phyloP scores from a whole-genome alignment of 1,139 yeast species.

The Pichia sp. region DNA sequence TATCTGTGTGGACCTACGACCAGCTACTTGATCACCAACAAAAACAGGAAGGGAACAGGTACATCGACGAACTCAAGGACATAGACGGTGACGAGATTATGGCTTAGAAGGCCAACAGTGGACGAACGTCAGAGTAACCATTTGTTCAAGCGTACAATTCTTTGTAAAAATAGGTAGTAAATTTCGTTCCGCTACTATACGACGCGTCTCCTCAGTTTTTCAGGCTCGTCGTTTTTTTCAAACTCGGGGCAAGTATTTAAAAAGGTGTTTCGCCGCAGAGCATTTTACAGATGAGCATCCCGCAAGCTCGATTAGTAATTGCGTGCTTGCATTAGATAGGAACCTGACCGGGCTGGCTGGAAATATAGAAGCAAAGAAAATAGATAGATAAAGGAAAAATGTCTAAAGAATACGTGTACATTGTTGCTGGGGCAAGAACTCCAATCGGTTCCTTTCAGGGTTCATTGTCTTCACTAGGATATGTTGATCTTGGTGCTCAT shows the following conservation, averaged over 20 bases:
- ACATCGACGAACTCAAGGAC: conserved; percentile 9
- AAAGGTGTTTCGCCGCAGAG: background rate
- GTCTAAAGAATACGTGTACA: conserved; percentile 58
- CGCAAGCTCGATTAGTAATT: background rate
- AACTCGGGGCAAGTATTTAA: background rate
- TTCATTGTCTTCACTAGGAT: conserved; percentile 62
- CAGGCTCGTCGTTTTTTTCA: background rate
- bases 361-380: background rate
- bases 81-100: conserved; percentile 11
- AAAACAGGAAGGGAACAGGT: conserved; percentile 35
- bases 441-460: conserved; percentile 96
- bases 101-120: background rate
- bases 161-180: background rate
- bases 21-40: conserved; percentile 63
- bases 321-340: no score
- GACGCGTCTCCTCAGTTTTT: background rate
- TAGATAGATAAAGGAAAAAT: conserved; percentile 12
- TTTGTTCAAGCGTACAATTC: background rate
- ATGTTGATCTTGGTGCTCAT: conserved; percentile 83
- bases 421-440: conserved; percentile 88
- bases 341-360: no score
- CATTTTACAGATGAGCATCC: background rate
- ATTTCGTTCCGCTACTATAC: background rate
- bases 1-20: conserved; percentile 83
- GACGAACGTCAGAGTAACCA: background rate